Percentiles rank a stretch among this genome's conserved stretches.
Evolutionary conservation across 2,329 filamentous ascomycete species (phyloP).

Genomic region (Exophiala oligosperma): DNA sequence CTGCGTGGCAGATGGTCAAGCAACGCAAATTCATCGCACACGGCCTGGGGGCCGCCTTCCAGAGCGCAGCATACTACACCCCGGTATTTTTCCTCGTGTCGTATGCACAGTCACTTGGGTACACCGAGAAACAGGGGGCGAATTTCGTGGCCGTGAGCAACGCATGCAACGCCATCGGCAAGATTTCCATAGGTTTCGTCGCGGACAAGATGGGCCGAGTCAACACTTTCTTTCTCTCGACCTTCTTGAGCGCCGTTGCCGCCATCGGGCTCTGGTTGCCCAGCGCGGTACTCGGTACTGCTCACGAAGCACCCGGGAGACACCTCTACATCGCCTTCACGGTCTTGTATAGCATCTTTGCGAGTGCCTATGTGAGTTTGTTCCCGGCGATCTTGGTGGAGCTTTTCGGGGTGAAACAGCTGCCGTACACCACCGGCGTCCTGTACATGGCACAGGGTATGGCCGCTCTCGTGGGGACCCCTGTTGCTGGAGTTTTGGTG

Average conservation of each 20-base stretch:
- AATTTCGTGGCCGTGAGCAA: conserved; percentile 42
- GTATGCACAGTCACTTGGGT: conserved; percentile 39
- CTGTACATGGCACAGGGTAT: conserved; percentile 39
- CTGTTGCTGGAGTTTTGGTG: conserved; percentile 32
- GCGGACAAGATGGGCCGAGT: conserved; percentile 40
- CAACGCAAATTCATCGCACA: conserved; percentile 39
- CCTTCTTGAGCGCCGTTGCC: conserved; percentile 28
- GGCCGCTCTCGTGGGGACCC: conserved; percentile 38
- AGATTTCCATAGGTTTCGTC: conserved; percentile 37
- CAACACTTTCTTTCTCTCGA: conserved; percentile 37
- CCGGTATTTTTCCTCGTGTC: conserved; percentile 40
- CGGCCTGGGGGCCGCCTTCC: conserved; percentile 34
- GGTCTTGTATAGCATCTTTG: conserved; percentile 37
- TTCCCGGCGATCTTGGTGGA: conserved; percentile 41
- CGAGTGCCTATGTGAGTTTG: conserved; percentile 39
- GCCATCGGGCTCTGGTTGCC: conserved; percentile 31
- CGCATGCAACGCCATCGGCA: conserved; percentile 38
- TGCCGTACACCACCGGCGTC: conserved; percentile 37
- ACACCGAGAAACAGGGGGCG: conserved; percentile 35
- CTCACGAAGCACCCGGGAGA: conserved; percentile 5
- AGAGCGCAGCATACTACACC: conserved; percentile 39
- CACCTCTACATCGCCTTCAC: conserved; percentile 28
- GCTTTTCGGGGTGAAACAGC: conserved; percentile 38
- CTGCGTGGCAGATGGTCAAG: conserved; percentile 35
- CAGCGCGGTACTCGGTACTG: conserved; percentile 16